phyloP scores from a whole-genome alignment of 495 filamentous ascomycete genomes.

The Geopyxis carbonaria region DNA sequence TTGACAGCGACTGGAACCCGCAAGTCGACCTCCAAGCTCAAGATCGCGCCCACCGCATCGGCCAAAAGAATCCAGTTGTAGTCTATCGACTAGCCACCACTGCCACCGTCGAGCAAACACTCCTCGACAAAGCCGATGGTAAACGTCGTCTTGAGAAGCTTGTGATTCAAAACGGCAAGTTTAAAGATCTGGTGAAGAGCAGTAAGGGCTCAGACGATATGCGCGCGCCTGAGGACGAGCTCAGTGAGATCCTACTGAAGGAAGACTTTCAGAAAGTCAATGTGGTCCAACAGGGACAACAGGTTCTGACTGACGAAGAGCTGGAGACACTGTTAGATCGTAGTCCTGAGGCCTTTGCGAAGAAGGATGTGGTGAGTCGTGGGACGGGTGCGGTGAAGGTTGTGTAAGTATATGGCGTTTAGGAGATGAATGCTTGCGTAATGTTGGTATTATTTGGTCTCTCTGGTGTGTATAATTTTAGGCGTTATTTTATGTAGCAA shows the following conservation, averaged over 20 bases:
- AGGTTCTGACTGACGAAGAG: constrained; percentile 61
- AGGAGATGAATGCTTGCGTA: constrained; percentile 37
- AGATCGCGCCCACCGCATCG: constrained; percentile 87
- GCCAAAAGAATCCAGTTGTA: constrained; percentile 77
- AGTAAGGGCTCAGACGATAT: constrained; percentile 28
- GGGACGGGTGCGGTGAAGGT: constrained; percentile 52
- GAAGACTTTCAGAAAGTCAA: constrained; percentile 43
- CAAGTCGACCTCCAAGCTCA: constrained; percentile 94
- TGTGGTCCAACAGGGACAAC: constrained; percentile 36
- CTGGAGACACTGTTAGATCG: constrained; percentile 65
- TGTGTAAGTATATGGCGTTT: constrained; percentile 35
- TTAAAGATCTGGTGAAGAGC: constrained; percentile 43
- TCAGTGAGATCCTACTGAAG: constrained; percentile 42
- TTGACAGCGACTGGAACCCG: constrained; percentile 87
- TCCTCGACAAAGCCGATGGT: constrained; percentile 75
- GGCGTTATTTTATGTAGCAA: too few species aligned
- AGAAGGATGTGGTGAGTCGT: constrained; percentile 43
- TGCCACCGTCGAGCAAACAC: constrained; percentile 75
- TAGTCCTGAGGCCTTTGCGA: constrained; percentile 66
- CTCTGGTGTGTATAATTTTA: too few species aligned
- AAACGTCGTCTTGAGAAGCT: constrained; percentile 90
- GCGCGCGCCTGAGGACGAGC: constrained; percentile 28
- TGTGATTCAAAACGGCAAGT: constrained; percentile 82
- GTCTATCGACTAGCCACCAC: constrained; percentile 93
- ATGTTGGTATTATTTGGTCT: too few species aligned